These are phyloP conservation scores for Camellia japonica DNA, from an alignment of 148 eudicot species.

Conservation along the genomic window DNA sequence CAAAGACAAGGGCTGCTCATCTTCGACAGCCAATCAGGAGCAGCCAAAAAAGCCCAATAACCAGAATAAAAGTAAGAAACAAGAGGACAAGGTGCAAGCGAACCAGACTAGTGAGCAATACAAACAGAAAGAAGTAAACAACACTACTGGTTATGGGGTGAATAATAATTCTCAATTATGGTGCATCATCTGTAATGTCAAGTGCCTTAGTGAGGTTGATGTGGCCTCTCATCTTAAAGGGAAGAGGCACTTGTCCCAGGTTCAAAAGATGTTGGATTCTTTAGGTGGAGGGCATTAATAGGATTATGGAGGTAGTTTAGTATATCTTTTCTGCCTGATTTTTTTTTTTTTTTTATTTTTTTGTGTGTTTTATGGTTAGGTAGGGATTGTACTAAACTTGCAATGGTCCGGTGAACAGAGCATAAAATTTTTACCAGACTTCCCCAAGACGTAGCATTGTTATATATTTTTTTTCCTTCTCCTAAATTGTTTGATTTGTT, in stretches of 20 bases:
- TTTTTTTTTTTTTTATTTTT: too few relatives aligned
- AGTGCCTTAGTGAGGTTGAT: background rate
- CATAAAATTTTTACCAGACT: background rate
- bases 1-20: background rate
- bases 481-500: background rate
- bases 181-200: slow-evolving; percentile 14
- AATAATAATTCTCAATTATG: too few relatives aligned
- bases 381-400: background rate
- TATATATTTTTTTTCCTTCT: background rate
- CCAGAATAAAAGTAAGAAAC: background rate
- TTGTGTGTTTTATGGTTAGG: too few relatives aligned
- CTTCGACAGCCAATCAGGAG: background rate
- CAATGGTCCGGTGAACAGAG: too few relatives aligned
- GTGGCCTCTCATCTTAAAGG: slow-evolving; percentile 10
- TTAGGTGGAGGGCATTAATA: background rate
- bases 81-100: background rate
- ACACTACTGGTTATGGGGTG: background rate
- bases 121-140: too few relatives aligned
- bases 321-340: background rate
- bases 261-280: background rate
- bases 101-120: too few relatives aligned
- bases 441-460: background rate
- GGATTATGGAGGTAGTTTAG: background rate
- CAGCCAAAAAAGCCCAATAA: background rate
- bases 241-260: slow-evolving; percentile 11